phyloP scores from a whole-genome alignment of 1,284 basidiomycete species.

The Leccinum subfulvum region DNA sequence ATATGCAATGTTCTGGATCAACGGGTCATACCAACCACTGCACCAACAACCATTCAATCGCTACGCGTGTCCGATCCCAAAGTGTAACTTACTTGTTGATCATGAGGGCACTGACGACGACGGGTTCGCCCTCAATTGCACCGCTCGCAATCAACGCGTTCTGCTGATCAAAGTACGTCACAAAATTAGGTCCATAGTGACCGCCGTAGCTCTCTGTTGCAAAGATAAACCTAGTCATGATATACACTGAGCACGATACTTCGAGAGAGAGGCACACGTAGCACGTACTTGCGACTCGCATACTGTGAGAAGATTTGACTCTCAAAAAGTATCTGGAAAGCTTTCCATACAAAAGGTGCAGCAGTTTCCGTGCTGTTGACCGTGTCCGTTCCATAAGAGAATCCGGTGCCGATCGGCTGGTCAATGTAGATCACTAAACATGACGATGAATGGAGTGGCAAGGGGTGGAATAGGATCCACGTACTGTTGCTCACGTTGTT shows the following conservation, averaged over 20 bases:
- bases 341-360: slow-evolving; percentile 54
- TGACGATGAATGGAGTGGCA: background rate
- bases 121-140: slow-evolving; percentile 42
- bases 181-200: slow-evolving; percentile 65
- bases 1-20: slow-evolving; percentile 61
- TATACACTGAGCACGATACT: background rate
- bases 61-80: background rate
- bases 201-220: slow-evolving; percentile 69
- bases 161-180: slow-evolving; percentile 67
- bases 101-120: slow-evolving; percentile 48
- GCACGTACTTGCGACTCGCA: slow-evolving; percentile 51
- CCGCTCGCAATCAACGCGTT: slow-evolving; percentile 52
- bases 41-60: slow-evolving; percentile 1
- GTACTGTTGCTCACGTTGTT: slow-evolving; percentile 67
- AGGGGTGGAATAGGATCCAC: background rate
- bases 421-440: slow-evolving; percentile 71
- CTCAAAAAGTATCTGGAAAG: slow-evolving; percentile 69
- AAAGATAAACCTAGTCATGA: slow-evolving; percentile 52
- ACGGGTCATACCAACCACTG: slow-evolving; percentile 64
- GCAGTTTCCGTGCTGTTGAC: slow-evolving; percentile 54
- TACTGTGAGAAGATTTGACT: slow-evolving; percentile 59
- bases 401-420: slow-evolving; percentile 71
- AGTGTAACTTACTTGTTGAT: slow-evolving; percentile 46
- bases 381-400: slow-evolving; percentile 58
- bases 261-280: background rate